A percentile compares a stretch with the other conserved stretches of the same genome.
These are phyloP conservation scores for Hansfordia pulvinata DNA, from an alignment of 2,329 filamentous ascomycete genomes.

Conservation along the genomic window DNA sequence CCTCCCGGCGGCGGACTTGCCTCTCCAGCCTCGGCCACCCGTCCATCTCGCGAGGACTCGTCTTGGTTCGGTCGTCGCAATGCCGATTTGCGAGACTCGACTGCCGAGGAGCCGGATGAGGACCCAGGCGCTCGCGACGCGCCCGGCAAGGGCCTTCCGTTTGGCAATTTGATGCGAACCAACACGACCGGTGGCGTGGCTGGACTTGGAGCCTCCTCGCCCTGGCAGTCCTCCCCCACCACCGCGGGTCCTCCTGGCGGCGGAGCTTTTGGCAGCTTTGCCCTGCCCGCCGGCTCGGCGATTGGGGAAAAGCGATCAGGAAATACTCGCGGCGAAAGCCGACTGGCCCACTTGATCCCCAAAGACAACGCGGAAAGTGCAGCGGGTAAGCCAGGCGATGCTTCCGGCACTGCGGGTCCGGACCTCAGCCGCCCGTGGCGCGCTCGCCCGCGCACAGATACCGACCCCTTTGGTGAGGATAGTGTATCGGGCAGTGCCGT, in stretches of 20 bases:
- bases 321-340: conserved; percentile 60
- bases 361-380: conserved; percentile 63
- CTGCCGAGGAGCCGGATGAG: conserved; percentile 38
- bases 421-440: conserved; percentile 38
- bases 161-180: conserved; percentile 36
- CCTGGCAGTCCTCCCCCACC: conserved; percentile 30
- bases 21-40: conserved; percentile 46
- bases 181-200: conserved; percentile 34
- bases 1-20: conserved; percentile 31
- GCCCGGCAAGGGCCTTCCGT: conserved; percentile 19
- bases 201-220: conserved; percentile 27
- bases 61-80: conserved; percentile 44
- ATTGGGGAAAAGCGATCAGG: conserved; percentile 63
- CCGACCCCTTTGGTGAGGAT: conserved; percentile 59
- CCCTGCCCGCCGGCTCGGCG: conserved; percentile 43
- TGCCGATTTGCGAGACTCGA: conserved; percentile 36
- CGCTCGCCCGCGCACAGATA: conserved; percentile 52
- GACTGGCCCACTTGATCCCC: conserved; percentile 72
- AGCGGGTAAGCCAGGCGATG: conserved; percentile 34
- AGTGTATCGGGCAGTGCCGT: conserved; percentile 54
- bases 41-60: conserved; percentile 51
- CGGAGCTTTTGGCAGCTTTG: conserved; percentile 85
- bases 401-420: conserved; percentile 14
- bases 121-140: conserved; percentile 14
- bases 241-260: conserved; percentile 51